phyloP scores from a whole-genome alignment of 2,329 filamentous ascomycete genomes.

The Cercospora berteroae region DNA sequence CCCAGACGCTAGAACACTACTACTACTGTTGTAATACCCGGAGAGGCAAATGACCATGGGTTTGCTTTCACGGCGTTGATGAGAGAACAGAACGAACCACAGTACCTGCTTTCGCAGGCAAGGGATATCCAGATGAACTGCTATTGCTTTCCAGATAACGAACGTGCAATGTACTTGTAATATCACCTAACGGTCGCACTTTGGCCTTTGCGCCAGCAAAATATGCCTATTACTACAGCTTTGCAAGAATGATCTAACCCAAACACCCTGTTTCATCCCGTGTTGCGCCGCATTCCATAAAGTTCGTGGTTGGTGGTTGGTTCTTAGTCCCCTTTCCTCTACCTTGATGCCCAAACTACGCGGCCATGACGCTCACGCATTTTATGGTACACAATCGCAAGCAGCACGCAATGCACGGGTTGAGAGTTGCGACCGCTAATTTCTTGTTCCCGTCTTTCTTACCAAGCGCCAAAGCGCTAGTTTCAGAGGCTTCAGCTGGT shows the following conservation, averaged over 20 bases:
- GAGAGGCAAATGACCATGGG: not conserved
- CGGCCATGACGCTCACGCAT: not conserved
- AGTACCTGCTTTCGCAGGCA: constrained; percentile 1
- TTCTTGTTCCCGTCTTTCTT: not conserved
- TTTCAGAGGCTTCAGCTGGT: not conserved
- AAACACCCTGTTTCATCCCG: not conserved
- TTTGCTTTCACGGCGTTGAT: not conserved
- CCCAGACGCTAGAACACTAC: not conserved
- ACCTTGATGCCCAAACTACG: not conserved
- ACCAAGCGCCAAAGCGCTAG: not conserved
- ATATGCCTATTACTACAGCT: not conserved
- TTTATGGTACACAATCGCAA: not conserved
- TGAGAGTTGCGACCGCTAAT: not conserved
- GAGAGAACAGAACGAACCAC: not conserved
- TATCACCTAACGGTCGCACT: not conserved
- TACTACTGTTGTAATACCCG: not conserved
- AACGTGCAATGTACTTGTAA: not conserved
- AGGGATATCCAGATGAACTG: not conserved
- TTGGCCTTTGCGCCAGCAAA: not conserved
- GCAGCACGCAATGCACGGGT: not conserved
- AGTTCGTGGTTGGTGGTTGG: not conserved
- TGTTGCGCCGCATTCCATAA: not conserved
- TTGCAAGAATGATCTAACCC: not conserved
- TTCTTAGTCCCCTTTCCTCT: not conserved
- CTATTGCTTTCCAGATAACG: not conserved